Conservation (phyloP, 2,329 filamentous ascomycete genomes). For the Fusarium sp. region DNA sequence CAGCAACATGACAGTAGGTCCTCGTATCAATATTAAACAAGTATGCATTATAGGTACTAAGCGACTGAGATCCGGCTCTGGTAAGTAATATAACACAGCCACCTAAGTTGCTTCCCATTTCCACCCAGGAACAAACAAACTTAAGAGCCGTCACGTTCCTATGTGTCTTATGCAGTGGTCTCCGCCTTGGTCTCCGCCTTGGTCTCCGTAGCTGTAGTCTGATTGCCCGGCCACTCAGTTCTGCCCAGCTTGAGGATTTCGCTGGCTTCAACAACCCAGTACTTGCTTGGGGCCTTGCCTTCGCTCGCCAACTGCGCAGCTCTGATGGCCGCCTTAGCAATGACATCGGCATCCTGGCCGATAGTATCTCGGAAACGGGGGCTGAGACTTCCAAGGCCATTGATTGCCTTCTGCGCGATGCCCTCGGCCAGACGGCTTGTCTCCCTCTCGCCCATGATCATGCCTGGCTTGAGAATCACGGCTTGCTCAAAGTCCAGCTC, state of each 20-base stretch:
- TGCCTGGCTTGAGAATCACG: slow-evolving; percentile 78
- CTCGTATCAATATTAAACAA: background rate
- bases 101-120: background rate
- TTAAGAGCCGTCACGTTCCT: background rate
- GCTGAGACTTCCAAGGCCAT: slow-evolving; percentile 65
- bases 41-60: background rate
- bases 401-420: slow-evolving; percentile 66
- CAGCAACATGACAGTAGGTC: background rate
- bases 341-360: slow-evolving; percentile 80
- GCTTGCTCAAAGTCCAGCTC: slow-evolving; percentile 80
- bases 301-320: slow-evolving; percentile 69
- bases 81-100: background rate
- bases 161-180: background rate
- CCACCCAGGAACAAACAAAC: background rate
- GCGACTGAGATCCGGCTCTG: background rate
- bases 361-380: slow-evolving; percentile 71
- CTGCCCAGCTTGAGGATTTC: slow-evolving; percentile 78
- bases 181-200: slow-evolving; percentile 33
- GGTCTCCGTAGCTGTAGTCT: slow-evolving; percentile 16
- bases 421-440: slow-evolving; percentile 70
- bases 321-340: slow-evolving; percentile 74
- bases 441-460: slow-evolving; percentile 79
- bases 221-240: slow-evolving; percentile 63
- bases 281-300: slow-evolving; percentile 70
- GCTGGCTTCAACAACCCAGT: slow-evolving; percentile 68